phyloP scores from a whole-genome alignment of 139 green algal species.

The Yamagishiella unicocca region DNA sequence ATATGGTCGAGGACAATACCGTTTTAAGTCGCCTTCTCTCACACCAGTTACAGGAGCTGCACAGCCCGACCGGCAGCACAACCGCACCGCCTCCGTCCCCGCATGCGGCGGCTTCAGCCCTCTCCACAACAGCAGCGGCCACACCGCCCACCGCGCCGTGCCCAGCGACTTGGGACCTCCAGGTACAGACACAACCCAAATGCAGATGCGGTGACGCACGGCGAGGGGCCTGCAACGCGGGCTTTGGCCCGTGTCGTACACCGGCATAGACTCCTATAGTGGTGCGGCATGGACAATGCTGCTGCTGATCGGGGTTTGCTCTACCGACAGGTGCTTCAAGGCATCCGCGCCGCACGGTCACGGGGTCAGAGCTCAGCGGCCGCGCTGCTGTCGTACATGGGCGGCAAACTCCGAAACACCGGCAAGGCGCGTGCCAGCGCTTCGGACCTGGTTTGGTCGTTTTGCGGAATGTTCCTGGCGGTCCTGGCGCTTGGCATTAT shows the following conservation, averaged over 20 bases:
- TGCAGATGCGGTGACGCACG: background rate
- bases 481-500: slow-evolving; percentile 45
- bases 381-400: background rate
- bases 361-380: background rate
- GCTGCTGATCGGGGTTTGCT: too few species aligned
- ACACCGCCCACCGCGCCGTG: background rate
- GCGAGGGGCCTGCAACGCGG: too few species aligned
- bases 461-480: slow-evolving; percentile 37
- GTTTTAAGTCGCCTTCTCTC: too few species aligned
- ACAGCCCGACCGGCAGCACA: too few species aligned
- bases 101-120: too few species aligned
- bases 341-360: background rate
- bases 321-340: slow-evolving; percentile 18
- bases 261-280: background rate
- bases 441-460: slow-evolving; percentile 60
- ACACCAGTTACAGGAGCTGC: too few species aligned
- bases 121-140: background rate
- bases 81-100: too few species aligned
- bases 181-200: background rate
- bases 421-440: background rate
- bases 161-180: background rate
- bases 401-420: slow-evolving; percentile 16
- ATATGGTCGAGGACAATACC: too few species aligned
- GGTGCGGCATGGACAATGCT: too few species aligned
- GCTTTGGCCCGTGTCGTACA: too few species aligned